These are phyloP conservation scores for Gillenia trifoliata DNA, from an alignment of 306 rosid genomes.

Conservation along the genomic window DNA sequence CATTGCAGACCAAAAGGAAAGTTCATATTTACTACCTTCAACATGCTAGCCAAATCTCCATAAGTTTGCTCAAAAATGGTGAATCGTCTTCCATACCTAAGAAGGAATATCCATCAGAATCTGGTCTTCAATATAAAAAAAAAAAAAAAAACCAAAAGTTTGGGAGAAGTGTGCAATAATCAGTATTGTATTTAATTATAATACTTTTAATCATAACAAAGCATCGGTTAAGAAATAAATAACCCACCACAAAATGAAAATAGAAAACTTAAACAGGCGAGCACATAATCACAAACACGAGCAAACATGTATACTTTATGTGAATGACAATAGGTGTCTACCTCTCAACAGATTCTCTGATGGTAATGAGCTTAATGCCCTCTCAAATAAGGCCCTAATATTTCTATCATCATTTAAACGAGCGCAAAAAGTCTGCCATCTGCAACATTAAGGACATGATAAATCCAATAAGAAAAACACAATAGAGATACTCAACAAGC, in stretches of 20 bases:
- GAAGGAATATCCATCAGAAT: slow-evolving; percentile 19
- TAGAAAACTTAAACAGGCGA: no score
- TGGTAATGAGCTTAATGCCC: slow-evolving; percentile 80
- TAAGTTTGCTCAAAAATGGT: slow-evolving; percentile 81
- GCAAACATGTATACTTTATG: not conserved
- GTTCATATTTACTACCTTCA: slow-evolving; percentile 48
- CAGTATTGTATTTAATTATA: not conserved
- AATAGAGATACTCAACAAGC: not conserved
- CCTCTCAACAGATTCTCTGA: slow-evolving; percentile 86
- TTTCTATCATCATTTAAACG: slow-evolving; percentile 92
- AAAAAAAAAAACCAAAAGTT: no score
- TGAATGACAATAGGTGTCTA: slow-evolving; percentile 14
- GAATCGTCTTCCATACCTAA: slow-evolving; percentile 92
- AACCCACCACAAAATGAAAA: not conserved
- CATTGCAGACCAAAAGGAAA: not conserved
- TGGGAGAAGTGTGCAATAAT: not conserved
- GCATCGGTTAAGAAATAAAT: not conserved
- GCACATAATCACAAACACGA: not conserved
- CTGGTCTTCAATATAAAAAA: not conserved
- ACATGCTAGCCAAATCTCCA: slow-evolving; percentile 92
- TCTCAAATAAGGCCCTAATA: slow-evolving; percentile 93
- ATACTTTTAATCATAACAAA: not conserved
- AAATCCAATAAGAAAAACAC: not conserved
- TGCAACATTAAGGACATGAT: slow-evolving; percentile 33
- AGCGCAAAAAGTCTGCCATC: slow-evolving; percentile 93